Base-by-base conservation (phyloP, 331 rosid genomes). In the Arachis monticola region DNA sequence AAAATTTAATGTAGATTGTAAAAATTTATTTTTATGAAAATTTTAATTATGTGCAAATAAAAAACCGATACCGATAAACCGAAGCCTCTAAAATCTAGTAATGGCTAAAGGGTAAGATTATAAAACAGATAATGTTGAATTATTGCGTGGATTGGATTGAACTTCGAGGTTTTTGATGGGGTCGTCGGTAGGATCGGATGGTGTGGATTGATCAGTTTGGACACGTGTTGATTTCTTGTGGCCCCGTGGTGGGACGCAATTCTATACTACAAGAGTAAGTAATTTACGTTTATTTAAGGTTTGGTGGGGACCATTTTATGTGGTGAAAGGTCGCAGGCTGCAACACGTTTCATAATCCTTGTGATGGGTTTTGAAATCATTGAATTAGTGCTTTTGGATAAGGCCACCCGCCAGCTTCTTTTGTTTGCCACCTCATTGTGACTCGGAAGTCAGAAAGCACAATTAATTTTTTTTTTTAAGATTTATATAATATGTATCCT, bases 71-170 rank as follows among this genome's bases (percentile, higher is more conserved):
- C 27, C 27, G 27, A 22, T 22, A 22, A 22, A 22, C 30, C 1
- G 30, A 27, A 27, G 30, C 30, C 30, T 27, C 30, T 22, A 22
- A 22, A 27, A 27, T 1, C 30, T 27, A 27, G 30, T 42, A 42
- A 4, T 42, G 9, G 50, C 7, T 46, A 46, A 50, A 9, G 55
- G 55, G 58, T n/a, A 7, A 7, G 8, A 13, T n/a, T 5, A 45
- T 45, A 72, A 62, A 48, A 45, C 38, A 47, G 83, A 77, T 81
- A 76, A 70, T 57, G 84, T 47, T 51, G 66, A 76, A 67, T 22
- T 46, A 35, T 52, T 48, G 9, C 10, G 30, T 69, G 74, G 47
- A 55, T 53, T 10, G 55, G 31, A 14, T 8, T 32, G 45, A 65
- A 27, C 60, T 61, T 32, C 10, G n/a, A 5, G 30, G 6, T 51